Evolutionary conservation across 129 eudicot species (phyloP).

Genomic region (Logfia minima): DNA sequence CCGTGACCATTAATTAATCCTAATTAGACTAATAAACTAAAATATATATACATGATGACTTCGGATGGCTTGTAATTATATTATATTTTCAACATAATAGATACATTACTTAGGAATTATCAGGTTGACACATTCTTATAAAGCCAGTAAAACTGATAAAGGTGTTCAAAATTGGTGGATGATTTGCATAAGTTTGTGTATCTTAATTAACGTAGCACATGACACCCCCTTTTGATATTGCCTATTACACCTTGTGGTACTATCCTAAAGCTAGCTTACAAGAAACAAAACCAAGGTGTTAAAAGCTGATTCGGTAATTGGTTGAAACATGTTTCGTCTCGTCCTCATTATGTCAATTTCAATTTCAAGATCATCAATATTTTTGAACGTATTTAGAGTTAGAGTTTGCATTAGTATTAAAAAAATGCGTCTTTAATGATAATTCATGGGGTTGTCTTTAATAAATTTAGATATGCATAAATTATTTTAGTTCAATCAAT

Average conservation of each 20-base stretch:
- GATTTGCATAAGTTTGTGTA: no score
- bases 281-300: no score
- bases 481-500: background rate
- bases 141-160: slow-evolving; percentile 8
- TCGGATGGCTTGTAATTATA: background rate
- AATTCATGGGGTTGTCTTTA: no score
- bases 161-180: background rate
- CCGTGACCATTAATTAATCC: slow-evolving; percentile 13
- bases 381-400: no score
- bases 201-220: background rate
- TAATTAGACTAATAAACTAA: background rate
- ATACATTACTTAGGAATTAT: background rate
- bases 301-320: no score
- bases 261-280: no score
- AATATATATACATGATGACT: background rate
- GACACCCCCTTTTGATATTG: background rate
- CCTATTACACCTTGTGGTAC: background rate
- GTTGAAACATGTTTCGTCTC: no score
- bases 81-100: background rate
- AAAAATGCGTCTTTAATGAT: no score
- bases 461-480: no score
- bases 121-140: background rate
- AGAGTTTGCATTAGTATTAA: no score
- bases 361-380: no score
- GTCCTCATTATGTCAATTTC: no score